phyloP scores from a whole-genome alignment of 2,329 filamentous ascomycete species.

The Niveomyces coronatus region DNA sequence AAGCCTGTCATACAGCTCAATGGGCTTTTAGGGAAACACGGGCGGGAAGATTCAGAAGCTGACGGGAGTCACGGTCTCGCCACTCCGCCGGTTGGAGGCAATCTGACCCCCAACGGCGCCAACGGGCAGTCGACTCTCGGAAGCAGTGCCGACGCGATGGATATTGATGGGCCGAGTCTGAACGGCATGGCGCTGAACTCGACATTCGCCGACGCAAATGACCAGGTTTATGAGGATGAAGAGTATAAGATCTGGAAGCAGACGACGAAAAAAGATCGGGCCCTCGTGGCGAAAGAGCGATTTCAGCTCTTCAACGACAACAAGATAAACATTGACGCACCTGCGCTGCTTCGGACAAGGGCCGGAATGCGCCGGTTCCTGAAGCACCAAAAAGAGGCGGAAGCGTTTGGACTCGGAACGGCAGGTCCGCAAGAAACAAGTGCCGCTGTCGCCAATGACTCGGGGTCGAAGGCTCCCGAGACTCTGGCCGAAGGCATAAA shows the following conservation, averaged over 20 bases:
- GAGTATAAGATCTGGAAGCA: constrained; percentile 99
- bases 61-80: constrained; percentile 80
- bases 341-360: constrained; percentile 74
- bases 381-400: constrained; percentile 64
- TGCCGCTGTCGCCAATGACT: constrained; percentile 35
- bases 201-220: constrained; percentile 53
- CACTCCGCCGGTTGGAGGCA: constrained; percentile 68
- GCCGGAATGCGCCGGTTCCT: constrained; percentile 84
- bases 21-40: constrained; percentile 46
- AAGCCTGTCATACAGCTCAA: constrained; percentile 64
- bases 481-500: constrained; percentile 94
- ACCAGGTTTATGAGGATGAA: constrained; percentile 79
- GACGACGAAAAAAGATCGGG: constrained; percentile 92
- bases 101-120: constrained; percentile 62
- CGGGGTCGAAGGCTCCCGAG: constrained; percentile 45
- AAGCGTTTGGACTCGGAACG: constrained; percentile 33
- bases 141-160: constrained; percentile 76
- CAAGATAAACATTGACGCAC: constrained; percentile 76
- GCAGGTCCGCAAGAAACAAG: constrained; percentile 28
- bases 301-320: constrained; percentile 78
- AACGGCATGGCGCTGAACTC: constrained; percentile 55
- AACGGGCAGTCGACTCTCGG: constrained; percentile 57
- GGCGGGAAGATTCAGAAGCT: constrained; percentile 66
- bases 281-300: constrained; percentile 73
- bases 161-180: constrained; percentile 68